phyloP scores from a whole-genome alignment of 352 stramenopile genomes.

The Labyrinthula sp. region DNA sequence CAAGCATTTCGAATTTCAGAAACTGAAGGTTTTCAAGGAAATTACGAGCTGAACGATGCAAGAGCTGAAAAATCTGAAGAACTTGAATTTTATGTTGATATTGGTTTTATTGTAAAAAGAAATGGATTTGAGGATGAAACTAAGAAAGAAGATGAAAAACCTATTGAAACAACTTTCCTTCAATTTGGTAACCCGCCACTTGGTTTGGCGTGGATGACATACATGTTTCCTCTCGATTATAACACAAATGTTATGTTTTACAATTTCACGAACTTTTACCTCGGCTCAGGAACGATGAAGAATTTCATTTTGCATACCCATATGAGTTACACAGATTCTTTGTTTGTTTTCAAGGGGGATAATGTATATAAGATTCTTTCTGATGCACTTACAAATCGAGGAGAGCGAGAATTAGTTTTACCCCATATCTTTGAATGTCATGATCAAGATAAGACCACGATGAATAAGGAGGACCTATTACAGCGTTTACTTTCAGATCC shows the following conservation, averaged over 20 bases:
- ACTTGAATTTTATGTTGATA: constrained; percentile 4
- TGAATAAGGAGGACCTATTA: constrained; percentile 14
- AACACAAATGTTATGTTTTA: constrained; percentile 6
- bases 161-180: constrained; percentile 3
- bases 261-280: neutral
- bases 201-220: constrained; percentile 7
- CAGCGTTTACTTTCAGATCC: neutral
- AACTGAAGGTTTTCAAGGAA: neutral
- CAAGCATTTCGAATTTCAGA: constrained; percentile 4
- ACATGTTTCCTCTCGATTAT: constrained; percentile 10
- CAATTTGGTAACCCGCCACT: constrained; percentile 8
- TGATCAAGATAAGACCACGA: neutral
- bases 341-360: constrained; percentile 20
- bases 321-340: constrained; percentile 8
- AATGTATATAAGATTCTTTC: constrained; percentile 9
- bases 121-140: no score
- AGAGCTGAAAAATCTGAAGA: neutral
- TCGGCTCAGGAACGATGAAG: neutral
- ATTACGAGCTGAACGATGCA: constrained; percentile 27
- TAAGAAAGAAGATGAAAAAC: neutral
- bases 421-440: constrained; percentile 10
- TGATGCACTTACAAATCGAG: neutral
- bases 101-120: constrained; percentile 16
- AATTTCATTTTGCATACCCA: constrained; percentile 24
- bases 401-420: no score